Base-by-base conservation (phyloP, 441 rosid genomes). In the Euphorbia celastroides region DNA sequence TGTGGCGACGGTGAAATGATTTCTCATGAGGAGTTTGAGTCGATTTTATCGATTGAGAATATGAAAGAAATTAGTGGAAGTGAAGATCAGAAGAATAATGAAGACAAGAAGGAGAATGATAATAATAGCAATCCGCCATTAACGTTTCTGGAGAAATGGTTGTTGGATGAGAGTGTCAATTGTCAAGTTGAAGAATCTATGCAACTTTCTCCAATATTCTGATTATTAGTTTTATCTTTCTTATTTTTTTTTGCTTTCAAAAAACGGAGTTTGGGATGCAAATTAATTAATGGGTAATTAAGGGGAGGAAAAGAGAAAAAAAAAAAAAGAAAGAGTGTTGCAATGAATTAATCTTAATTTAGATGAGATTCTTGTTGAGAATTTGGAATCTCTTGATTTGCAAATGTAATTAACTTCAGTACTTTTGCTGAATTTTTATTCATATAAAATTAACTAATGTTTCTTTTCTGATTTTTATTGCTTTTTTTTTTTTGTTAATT, bases 121-220 rank as follows among this genome's bases (percentile, higher is more conserved):
- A 46, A 52, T 5, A 64, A 56, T 1, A 63, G 22, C 17, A 61
- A 66, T 67, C 93, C 88, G 41, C 96, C 93, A 62, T 69, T 93
- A 36, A 77, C 97, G 31, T 82, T 85, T 79, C 90, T 93, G 68
- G 97, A 93, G 87, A 93, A 93, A 70, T 93, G 99, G 97, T 89
- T 93, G 31, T 70, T 91, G 78, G 99, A 91, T 67, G 99, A 93
- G 83, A 85, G 77, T 55, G 74, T 84, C 32, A 66, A 73, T 62
- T 81, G 75, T 34, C 88, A 87, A 70, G 90, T 78, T 64, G 92
- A 86, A 79, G 94, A 87, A 78, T 84, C 82, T 68, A 78, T 88
- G 90, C 93, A 83, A 48, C 76, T 88, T 14, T 81, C 94, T 60
- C 77, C 91, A 38, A 84, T 85, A 38, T 83, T 85, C 84, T 87